Evolutionary conservation across 2,329 filamentous ascomycete species (phyloP), one percentile per base, ranked within the genome.

Genomic region (Colletotrichum sp.): DNA sequence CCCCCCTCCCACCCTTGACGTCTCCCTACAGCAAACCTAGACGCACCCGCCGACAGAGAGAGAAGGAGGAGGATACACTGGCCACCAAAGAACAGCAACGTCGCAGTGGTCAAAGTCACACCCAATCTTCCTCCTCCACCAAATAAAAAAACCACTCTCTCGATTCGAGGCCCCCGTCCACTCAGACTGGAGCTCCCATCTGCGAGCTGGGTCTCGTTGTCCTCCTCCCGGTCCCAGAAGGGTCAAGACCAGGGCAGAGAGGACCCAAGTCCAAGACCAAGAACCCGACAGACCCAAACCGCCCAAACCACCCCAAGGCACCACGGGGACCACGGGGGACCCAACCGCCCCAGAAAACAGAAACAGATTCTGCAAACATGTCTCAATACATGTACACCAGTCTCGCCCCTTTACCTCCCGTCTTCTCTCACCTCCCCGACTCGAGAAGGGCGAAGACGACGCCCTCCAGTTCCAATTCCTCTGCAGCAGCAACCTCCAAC

Each of bases 351-450:
- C 67, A 70, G 67, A 61, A 67, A 66, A 70, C 67, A 70, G 67
- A 70, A 63, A 65, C 72, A 75, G 55, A 68, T 63, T 75, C 55
- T 75, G 72, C 72, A 75, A 75, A 72, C 68, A 75, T 75, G 72
- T 75, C 72, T 68, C 72, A 75, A 68, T 78, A 78, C 77, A 78
- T 78, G 75, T 78, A 77, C 69, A 74, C 75, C 75, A 71, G 61
- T 59, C 21, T 75, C 63, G 72, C 75, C 66, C 75, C 77, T 69
- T 67, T 77, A 70, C 76, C 76, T 57, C 69, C 72, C 57, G 57
- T 77, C 43, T 77, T 77, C 32, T 73, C 71, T 59, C 74, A 71
- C 64, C 21, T 69, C n/a, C 43, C 43, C 64, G 71, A 76, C 10
- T 68, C 70, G 65, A 43, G 64, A n/a, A 66, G 34, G 59, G 64